Percentiles rank a stretch among this genome's conserved stretches.
Evolutionary conservation across 2,329 filamentous ascomycete genomes (phyloP).

Genomic region (Pestalotiopsis sp.): DNA sequence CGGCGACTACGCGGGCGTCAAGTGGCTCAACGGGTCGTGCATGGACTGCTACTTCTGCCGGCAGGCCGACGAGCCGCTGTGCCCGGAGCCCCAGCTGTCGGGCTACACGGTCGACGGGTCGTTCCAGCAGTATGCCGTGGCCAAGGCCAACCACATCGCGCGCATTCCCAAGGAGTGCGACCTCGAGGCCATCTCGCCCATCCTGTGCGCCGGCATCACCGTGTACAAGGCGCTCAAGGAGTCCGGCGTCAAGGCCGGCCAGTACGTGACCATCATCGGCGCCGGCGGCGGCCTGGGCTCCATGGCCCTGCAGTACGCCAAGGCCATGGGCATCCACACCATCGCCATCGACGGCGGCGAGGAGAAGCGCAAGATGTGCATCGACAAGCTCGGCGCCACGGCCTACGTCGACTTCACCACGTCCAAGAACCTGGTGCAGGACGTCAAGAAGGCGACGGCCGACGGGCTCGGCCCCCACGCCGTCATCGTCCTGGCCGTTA

Average conservation of each 20-base stretch:
- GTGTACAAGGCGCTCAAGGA: constrained; percentile 94
- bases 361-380: constrained; percentile 76
- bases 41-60: constrained; percentile 83
- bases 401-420: constrained; percentile 80
- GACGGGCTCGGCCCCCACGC: constrained; percentile 87
- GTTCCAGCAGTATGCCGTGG: constrained; percentile 92
- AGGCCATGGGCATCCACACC: constrained; percentile 81
- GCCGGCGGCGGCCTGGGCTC: constrained; percentile 79
- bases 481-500: constrained; percentile 82
- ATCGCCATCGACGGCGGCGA: constrained; percentile 84
- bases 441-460: constrained; percentile 79
- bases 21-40: constrained; percentile 91
- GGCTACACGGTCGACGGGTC: constrained; percentile 92
- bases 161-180: constrained; percentile 76
- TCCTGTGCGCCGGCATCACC: constrained; percentile 84
- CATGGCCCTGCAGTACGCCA: constrained; percentile 83
- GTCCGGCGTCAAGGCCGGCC: constrained; percentile 72
- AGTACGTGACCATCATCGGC: constrained; percentile 83
- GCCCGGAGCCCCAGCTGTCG: constrained; percentile 72
- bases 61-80: constrained; percentile 80
- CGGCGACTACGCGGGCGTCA: constrained; percentile 86
- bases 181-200: constrained; percentile 77
- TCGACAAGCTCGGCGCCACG: constrained; percentile 69
- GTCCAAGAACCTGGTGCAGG: constrained; percentile 76
- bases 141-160: constrained; percentile 83